These are phyloP conservation scores for Beauveria sp. DNA, from an alignment of 2,329 filamentous ascomycete genomes.

Conservation along the genomic window DNA sequence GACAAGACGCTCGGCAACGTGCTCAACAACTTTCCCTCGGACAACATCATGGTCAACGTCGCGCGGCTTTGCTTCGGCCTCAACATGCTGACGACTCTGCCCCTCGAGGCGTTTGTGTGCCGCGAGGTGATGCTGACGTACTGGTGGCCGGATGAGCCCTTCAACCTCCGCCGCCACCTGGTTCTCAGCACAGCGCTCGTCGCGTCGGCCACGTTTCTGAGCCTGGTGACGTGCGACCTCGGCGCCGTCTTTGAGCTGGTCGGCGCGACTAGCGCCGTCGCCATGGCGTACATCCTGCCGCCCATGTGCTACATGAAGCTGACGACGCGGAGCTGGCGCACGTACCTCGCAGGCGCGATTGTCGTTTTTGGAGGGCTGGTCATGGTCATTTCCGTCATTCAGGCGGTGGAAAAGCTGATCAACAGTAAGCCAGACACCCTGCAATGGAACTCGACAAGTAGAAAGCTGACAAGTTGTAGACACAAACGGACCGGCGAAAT, in stretches of 20 bases:
- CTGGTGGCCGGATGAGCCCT: conserved; percentile 60
- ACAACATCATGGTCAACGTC: conserved; percentile 91
- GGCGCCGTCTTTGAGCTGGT: conserved; percentile 94
- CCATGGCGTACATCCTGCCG: conserved; percentile 89
- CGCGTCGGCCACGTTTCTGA: conserved; percentile 66
- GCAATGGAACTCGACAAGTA: not conserved
- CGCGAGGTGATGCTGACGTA: conserved; percentile 94
- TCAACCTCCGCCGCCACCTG: conserved; percentile 76
- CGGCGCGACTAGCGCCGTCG: conserved; percentile 88
- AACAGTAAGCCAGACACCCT: conserved; percentile 29
- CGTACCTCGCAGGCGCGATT: conserved; percentile 61
- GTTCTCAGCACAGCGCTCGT: conserved; percentile 80
- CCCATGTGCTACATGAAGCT: conserved; percentile 94
- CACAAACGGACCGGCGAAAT: conserved; percentile 10
- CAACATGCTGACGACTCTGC: conserved; percentile 97
- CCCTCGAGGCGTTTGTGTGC: conserved; percentile 95
- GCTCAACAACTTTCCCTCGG: conserved; percentile 89
- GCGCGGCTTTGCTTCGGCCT: conserved; percentile 92
- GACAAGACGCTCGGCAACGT: conserved; percentile 90
- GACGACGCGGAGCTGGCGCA: conserved; percentile 67
- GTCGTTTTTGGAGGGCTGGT: conserved; percentile 74
- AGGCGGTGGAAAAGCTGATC: conserved; percentile 63
- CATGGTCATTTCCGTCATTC: conserved; percentile 72
- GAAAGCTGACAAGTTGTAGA: conserved; percentile 10
- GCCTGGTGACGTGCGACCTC: conserved; percentile 83